A percentile compares a stretch with the other conserved stretches of the same genome.
Evolutionary conservation across 2,329 filamentous ascomycete genomes (phyloP).

Genomic region (Graphilbum ipis-grandicollis): DNA sequence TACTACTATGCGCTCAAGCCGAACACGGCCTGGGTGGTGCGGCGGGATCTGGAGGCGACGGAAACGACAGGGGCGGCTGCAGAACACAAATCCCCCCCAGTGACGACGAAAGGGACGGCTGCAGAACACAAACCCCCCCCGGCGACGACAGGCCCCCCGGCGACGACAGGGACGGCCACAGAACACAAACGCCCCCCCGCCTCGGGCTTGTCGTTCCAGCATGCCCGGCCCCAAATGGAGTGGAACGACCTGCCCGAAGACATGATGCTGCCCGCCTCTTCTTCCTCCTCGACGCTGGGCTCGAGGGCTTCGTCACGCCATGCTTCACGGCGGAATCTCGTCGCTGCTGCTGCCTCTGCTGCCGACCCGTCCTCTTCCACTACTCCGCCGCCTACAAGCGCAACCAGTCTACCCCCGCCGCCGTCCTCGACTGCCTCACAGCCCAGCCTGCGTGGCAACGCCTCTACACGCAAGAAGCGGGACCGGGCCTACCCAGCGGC

Average conservation of each 20-base stretch:
- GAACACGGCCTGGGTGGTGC: constrained; percentile 42
- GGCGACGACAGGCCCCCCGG: too few relatives aligned
- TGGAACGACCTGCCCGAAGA: constrained; percentile 51
- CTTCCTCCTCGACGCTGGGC: background rate
- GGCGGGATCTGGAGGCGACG: constrained; percentile 20
- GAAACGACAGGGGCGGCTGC: background rate
- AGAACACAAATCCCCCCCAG: background rate
- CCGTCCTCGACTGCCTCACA: constrained; percentile 14
- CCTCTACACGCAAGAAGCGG: constrained; percentile 28
- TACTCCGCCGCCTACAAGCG: background rate
- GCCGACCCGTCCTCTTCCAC: too few relatives aligned
- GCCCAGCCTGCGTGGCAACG: constrained; percentile 39
- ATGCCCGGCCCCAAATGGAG: constrained; percentile 37
- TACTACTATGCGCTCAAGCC: constrained; percentile 49
- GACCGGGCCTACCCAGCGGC: constrained; percentile 45
- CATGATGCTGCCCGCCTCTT: constrained; percentile 23
- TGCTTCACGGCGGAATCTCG: constrained; percentile 5
- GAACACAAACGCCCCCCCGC: background rate
- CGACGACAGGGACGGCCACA: constrained; percentile 6
- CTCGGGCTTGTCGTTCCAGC: constrained; percentile 33
- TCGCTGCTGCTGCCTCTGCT: constrained; percentile 7
- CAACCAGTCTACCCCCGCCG: background rate
- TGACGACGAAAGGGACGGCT: too few relatives aligned
- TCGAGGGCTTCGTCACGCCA: constrained; percentile 7
- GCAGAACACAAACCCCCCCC: too few relatives aligned